These are phyloP conservation scores for Dipodascus geniculatus DNA, from an alignment of 805 yeast species.

Conservation along the genomic window DNA sequence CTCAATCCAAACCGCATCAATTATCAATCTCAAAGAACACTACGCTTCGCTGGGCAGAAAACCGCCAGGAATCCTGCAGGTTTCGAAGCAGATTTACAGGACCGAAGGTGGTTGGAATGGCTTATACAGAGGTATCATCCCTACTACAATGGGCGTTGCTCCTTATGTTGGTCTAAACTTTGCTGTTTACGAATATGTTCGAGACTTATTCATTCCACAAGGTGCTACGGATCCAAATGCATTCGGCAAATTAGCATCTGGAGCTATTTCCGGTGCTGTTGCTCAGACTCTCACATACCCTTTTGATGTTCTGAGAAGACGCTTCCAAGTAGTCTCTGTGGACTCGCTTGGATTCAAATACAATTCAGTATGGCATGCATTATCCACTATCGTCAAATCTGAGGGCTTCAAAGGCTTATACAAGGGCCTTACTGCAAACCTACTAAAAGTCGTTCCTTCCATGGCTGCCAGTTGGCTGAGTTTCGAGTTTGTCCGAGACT, in stretches of 20 bases:
- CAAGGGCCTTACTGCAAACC: slow-evolving; percentile 52
- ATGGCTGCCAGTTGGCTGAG: slow-evolving; percentile 95
- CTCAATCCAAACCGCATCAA: slow-evolving; percentile 76
- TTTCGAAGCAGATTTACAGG: slow-evolving; percentile 46
- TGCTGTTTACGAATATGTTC: slow-evolving; percentile 73
- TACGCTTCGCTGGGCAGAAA: slow-evolving; percentile 17
- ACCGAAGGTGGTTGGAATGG: slow-evolving; percentile 77
- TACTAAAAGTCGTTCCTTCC: slow-evolving; percentile 83
- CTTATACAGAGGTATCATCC: slow-evolving; percentile 72
- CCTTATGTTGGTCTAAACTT: slow-evolving; percentile 93
- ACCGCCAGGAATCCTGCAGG: slow-evolving; percentile 62
- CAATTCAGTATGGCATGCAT: slow-evolving; percentile 62
- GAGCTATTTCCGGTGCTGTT: slow-evolving; percentile 79
- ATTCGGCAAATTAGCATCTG: slow-evolving; percentile 52
- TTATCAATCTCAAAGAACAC: slow-evolving; percentile 15
- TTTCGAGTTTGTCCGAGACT: slow-evolving; percentile 58
- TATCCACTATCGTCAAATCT: slow-evolving; percentile 48
- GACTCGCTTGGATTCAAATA: slow-evolving; percentile 73
- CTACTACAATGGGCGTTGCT: slow-evolving; percentile 91
- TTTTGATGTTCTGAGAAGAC: slow-evolving; percentile 72
- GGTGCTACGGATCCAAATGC: slow-evolving; percentile 29
- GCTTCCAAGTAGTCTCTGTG: slow-evolving; percentile 88
- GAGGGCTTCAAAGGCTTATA: slow-evolving; percentile 79
- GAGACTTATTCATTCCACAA: slow-evolving; percentile 39
- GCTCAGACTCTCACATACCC: slow-evolving; percentile 91